Base-by-base conservation (phyloP, 495 filamentous ascomycete species). In the Sordaria brevicollis region DNA sequence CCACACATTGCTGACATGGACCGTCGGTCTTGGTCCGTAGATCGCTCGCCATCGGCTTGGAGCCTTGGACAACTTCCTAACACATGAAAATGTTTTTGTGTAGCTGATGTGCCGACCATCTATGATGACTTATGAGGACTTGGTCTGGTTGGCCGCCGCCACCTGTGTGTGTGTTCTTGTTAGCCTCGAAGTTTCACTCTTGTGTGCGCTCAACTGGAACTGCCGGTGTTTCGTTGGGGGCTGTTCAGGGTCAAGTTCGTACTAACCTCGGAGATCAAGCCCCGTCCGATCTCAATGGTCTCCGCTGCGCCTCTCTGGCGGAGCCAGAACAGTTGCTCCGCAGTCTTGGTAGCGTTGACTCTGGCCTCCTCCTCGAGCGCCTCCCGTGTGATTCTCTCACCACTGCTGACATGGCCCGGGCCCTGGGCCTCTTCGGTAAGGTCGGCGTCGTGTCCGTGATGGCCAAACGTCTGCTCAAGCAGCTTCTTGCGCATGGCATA, bases 401-500 rank as follows among this genome's bases (percentile, higher is more conserved):
- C 81, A 38, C 74, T 72, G 68, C 71, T 70, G 49, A 82, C 73
- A 0, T 36, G 5, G 10, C 70, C 80, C 75, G 17, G 79, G 73
- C 57, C 75, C 41, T 70, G 36, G 2, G 72, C 36, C 66, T 75
- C 72, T 0, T 73, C 71, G 0, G 21, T 66, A 2, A 76, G 49
- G 67, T 67, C 86, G 82, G 65, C 37, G 25, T 70, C 70, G 6
- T 62, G 25, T 11, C 49, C 49, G 5, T 62, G 49, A 62, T 21
- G 33, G 17, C 49, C 65, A 67, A 87, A 74, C 21, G 79, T 86
- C 75, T 90, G 87, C 69, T 92, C 87, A 5, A 94, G 82, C 65
- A 91, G 87, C 71, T 87, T 84, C 81, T 91, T 92, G 35, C 92
- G 88, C 75, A 94, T 83, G 39, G 87, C 71, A 74, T 90, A 97